phyloP scores from a whole-genome alignment of 495 filamentous ascomycete genomes.

The Tuber umbilicatum region DNA sequence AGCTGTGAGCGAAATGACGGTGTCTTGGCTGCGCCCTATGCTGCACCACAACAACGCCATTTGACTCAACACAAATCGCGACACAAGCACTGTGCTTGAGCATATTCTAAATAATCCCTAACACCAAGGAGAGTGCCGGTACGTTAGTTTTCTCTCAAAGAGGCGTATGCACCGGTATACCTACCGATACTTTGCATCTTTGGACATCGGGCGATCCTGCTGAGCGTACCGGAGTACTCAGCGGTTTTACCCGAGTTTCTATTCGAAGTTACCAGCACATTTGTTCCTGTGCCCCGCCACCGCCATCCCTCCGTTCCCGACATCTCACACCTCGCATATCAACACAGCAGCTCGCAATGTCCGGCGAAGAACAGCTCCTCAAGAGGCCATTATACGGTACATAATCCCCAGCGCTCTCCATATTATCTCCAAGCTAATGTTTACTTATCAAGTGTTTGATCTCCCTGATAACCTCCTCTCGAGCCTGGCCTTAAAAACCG shows the following conservation, averaged over 20 bases:
- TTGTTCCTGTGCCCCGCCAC: background rate
- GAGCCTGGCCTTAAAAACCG: conserved; percentile 57
- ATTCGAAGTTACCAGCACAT: background rate
- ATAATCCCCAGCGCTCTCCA: conserved; percentile 17
- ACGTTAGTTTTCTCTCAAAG: background rate
- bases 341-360: conserved; percentile 12
- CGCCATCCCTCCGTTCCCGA: conserved; percentile 6
- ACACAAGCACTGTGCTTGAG: background rate
- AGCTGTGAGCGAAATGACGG: background rate
- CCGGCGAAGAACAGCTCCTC: conserved; percentile 50
- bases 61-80: background rate
- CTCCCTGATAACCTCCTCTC: conserved; percentile 69
- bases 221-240: background rate
- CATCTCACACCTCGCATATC: background rate
- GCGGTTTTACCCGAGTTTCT: background rate
- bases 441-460: conserved; percentile 62
- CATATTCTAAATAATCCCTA: background rate
- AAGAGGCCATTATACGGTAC: conserved; percentile 61
- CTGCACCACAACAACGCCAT: background rate
- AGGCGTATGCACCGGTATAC: background rate
- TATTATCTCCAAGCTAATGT: conserved; percentile 22
- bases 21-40: background rate
- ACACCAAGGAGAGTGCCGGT: background rate
- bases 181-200: background rate
- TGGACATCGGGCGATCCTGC: background rate